These are phyloP conservation scores for Fennellomyces sp. DNA, from an alignment of 371 early-diverging fungal genomes.

Conservation along the genomic window DNA sequence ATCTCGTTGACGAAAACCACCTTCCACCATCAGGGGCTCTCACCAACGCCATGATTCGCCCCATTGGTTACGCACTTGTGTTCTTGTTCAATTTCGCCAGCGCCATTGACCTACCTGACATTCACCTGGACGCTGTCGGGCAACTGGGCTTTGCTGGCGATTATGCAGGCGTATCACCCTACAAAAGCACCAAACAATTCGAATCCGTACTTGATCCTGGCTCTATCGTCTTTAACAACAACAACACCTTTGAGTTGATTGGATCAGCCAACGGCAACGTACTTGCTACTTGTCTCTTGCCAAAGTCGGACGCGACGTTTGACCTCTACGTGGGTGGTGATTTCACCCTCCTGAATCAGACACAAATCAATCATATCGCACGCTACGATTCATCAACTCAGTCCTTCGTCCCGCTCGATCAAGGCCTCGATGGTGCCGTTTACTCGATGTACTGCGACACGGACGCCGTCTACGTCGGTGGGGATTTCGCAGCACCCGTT, in stretches of 20 bases:
- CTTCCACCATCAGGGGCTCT: too few relatives aligned
- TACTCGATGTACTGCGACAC: conserved; percentile 63
- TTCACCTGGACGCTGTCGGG: conserved; percentile 20
- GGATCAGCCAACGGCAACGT: conserved; percentile 13
- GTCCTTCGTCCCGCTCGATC: conserved; percentile 47
- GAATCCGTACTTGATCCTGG: conserved; percentile 18
- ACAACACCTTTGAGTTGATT: conserved; percentile 23
- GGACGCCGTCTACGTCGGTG: conserved; percentile 55
- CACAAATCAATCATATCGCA: conserved; percentile 40
- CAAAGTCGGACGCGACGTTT: not conserved
- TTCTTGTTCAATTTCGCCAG: not conserved
- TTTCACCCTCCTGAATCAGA: conserved; percentile 35
- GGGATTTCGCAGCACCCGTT: conserved; percentile 45
- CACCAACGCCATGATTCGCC: too few relatives aligned
- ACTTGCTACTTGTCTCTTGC: conserved; percentile 10
- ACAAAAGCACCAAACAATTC: conserved; percentile 20
- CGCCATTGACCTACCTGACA: conserved; percentile 12
- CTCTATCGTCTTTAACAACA: conserved; percentile 18
- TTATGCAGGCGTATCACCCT: conserved; percentile 41
- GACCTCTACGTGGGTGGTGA: conserved; percentile 49
- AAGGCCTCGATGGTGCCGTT: conserved; percentile 75
- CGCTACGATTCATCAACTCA: conserved; percentile 47
- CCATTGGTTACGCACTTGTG: too few relatives aligned
- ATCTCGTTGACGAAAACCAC: too few relatives aligned
- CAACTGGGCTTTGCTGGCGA: conserved; percentile 41